A percentile compares a stretch with the other conserved stretches of the same genome.
phyloP scores from a whole-genome alignment of 2,329 filamentous ascomycete species.

The Lachnellula subtilissima region DNA sequence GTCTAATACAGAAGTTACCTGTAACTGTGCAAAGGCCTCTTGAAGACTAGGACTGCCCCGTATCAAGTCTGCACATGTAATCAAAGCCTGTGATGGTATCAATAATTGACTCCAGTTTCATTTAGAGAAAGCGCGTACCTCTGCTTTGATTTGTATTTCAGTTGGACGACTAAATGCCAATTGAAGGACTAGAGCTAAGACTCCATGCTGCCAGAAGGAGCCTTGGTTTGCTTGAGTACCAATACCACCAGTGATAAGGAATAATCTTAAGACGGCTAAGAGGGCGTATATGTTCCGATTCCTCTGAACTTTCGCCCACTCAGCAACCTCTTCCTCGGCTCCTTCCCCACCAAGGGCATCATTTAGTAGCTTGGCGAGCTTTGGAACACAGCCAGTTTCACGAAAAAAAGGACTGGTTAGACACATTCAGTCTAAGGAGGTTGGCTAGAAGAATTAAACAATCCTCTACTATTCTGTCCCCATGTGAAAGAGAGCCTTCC shows the following conservation, averaged over 20 bases:
- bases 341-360: conserved; percentile 52
- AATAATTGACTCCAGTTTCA: conserved; percentile 4
- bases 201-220: conserved; percentile 77
- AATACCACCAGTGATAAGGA: conserved; percentile 73
- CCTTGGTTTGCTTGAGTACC: conserved; percentile 79
- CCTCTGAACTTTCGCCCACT: conserved; percentile 71
- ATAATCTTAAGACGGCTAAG: conserved; percentile 78
- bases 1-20: conserved; percentile 60
- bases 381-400: conserved; percentile 77
- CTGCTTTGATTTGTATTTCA: conserved; percentile 73
- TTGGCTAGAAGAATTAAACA: conserved; percentile 89
- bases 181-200: conserved; percentile 74
- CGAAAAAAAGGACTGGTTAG: conserved; percentile 95
- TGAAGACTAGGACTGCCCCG: conserved; percentile 74
- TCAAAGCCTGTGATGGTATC: conserved; percentile 56
- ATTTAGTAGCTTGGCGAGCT: conserved; percentile 65
- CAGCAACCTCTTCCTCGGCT: conserved; percentile 55
- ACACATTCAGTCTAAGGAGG: conserved; percentile 76
- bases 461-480: conserved; percentile 85
- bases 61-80: conserved; percentile 84
- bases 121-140: conserved; percentile 45
- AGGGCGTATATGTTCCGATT: conserved; percentile 92
- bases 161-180: conserved; percentile 73
- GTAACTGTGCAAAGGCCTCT: conserved; percentile 82
- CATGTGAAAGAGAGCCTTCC: conserved; percentile 78